phyloP scores from a whole-genome alignment of 345 rosid genomes.

The Bretschneidera sinensis region DNA sequence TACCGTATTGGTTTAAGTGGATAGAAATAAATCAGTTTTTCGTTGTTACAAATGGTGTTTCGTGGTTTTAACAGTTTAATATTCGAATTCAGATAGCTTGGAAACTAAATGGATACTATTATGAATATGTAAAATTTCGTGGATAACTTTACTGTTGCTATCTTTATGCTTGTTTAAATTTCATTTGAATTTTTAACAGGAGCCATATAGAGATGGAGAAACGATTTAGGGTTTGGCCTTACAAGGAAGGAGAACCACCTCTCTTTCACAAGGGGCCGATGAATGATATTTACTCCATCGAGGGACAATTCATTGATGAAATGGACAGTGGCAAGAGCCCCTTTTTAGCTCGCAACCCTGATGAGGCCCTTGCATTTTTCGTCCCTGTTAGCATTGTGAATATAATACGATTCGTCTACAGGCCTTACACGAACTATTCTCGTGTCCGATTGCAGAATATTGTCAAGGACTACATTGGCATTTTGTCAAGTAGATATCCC shows the following conservation, averaged over 20 bases:
- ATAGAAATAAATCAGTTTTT: too few species aligned
- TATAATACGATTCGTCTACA: slow-evolving; percentile 22
- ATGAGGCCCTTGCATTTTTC: slow-evolving; percentile 33
- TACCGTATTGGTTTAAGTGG: too few species aligned
- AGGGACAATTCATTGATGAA: slow-evolving; percentile 37
- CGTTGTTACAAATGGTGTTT: too few species aligned
- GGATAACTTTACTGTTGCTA: too few species aligned
- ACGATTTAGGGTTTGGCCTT: slow-evolving; percentile 61
- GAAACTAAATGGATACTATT: not conserved
- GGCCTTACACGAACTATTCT: slow-evolving; percentile 22
- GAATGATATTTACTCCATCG: slow-evolving; percentile 39
- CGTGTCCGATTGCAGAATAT: slow-evolving; percentile 18
- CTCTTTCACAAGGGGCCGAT: slow-evolving; percentile 59
- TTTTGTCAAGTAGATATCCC: slow-evolving; percentile 40
- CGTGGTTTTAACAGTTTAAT: too few species aligned
- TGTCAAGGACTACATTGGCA: slow-evolving; percentile 32
- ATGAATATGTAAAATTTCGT: too few species aligned
- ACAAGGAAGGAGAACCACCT: slow-evolving; percentile 66
- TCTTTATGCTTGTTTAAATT: too few species aligned
- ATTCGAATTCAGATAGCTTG: too few species aligned
- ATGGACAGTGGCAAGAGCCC: slow-evolving; percentile 25
- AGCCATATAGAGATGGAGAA: slow-evolving; percentile 70
- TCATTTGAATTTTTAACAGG: slow-evolving; percentile 25
- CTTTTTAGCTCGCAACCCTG: slow-evolving; percentile 23
- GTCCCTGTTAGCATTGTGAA: slow-evolving; percentile 31